Evolutionary conservation across 352 stramenopile species (phyloP), one percentile per base, ranked within the genome.

Genomic region (Thalassiosira hispida): DNA sequence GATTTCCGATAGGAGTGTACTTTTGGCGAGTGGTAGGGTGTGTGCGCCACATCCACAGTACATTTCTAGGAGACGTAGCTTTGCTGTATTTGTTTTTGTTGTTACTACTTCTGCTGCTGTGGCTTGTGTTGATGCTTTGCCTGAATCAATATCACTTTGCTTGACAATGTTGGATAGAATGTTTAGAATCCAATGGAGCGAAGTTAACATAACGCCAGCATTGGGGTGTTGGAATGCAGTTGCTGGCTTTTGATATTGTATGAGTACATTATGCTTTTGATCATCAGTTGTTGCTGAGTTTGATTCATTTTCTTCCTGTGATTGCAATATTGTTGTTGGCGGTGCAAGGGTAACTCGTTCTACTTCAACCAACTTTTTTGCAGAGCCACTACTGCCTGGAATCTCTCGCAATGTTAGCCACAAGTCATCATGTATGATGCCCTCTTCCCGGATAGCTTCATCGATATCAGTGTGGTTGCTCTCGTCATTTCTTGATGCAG

Each of bases 221-320:
- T 92, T 93, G 12, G 87, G 87, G 79, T 93, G 87, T 47, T 81
- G 86, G 68, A 93, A 93, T 47, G 87, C 87, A 52, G 38, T 73
- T 57, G 86, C 77, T 62, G 87, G 81, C 60, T 93, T 92, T 64
- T 78, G 23, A 65, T 91, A 91, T 29, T 69, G 60, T 7, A 91
- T 62, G 29, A 42, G 38, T 23, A 79, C 56, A 46, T 67, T 22
- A 31, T 23, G 6, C 20, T 22, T 23, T 31, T 60, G 7, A 29
- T 46, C 8, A n/a, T 1, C 2, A 11, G 23, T 11, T 3, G 3
- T 9, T 38, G 8, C 8, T 8, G 8, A 38, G 8, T 67, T 22
- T n/a, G 11, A 44, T 46, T 42, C 12, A n/a, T 22, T 5, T 46
- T 16, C 5, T 46, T 16, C 5, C 11, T 16, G 40, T 49, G 9